phyloP scores from a whole-genome alignment of 2,329 filamentous ascomycete species.

The Fusarium humuli region DNA sequence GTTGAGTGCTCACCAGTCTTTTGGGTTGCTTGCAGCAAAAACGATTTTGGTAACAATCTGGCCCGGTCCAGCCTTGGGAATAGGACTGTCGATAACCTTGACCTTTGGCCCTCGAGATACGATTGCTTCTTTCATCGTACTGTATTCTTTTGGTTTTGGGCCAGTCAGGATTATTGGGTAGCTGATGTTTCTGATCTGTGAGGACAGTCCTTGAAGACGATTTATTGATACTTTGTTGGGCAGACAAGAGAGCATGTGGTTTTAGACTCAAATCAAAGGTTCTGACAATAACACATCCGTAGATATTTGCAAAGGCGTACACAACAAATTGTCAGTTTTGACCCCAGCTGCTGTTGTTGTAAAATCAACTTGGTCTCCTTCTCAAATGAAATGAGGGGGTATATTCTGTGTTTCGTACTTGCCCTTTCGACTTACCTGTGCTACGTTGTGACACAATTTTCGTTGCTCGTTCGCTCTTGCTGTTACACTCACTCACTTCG shows the following conservation, averaged over 20 bases:
- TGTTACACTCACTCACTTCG: too few species aligned
- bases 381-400: rapidly evolving
- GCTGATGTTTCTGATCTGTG: neutral
- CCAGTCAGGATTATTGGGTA: too few species aligned
- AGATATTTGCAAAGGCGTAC: too few species aligned
- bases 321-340: too few species aligned
- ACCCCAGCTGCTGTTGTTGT: too few species aligned
- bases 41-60: slow-evolving; percentile 23
- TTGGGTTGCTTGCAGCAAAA: slow-evolving; percentile 25
- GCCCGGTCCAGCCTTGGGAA: slow-evolving; percentile 12
- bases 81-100: slow-evolving; percentile 5
- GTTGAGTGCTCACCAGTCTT: slow-evolving; percentile 13
- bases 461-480: neutral
- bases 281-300: neutral
- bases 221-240: neutral
- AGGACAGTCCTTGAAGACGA: slow-evolving; percentile 4
- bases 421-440: neutral
- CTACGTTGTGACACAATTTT: neutral
- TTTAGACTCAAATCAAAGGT: neutral
- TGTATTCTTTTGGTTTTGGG: too few species aligned
- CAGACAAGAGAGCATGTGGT: slow-evolving; percentile 11
- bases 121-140: slow-evolving; percentile 36
- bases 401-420: neutral
- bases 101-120: slow-evolving; percentile 17
- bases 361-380: neutral